Percentiles rank a stretch among this genome's conserved stretches.
Conservation (phyloP, 805 yeast species). For the Brettanomyces nanus region DNA sequence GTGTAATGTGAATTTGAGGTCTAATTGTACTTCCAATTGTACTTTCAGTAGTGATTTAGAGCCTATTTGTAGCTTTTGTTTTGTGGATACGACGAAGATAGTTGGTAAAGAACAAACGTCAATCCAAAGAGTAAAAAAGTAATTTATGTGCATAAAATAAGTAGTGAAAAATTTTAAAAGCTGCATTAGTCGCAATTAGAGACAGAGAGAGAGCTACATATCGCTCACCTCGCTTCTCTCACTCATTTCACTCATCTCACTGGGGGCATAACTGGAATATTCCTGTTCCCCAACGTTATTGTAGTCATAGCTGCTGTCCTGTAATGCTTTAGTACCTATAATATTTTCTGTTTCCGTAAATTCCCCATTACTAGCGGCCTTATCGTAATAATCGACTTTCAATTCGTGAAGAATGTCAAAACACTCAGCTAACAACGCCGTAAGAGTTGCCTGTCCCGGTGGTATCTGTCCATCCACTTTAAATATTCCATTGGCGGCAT, state of each 20-base stretch:
- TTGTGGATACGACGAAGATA: too few relatives aligned
- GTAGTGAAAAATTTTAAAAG: too few relatives aligned
- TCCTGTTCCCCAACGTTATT: conserved; percentile 26
- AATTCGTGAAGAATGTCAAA: conserved; percentile 90
- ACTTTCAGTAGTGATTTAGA: too few relatives aligned
- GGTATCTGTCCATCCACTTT: conserved; percentile 84
- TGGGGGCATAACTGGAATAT: conserved; percentile 24
- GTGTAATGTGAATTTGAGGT: too few relatives aligned
- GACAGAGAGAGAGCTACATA: too few relatives aligned
- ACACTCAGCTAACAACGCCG: conserved; percentile 85
- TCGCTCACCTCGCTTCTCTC: too few relatives aligned
- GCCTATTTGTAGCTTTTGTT: too few relatives aligned
- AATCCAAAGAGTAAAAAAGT: too few relatives aligned
- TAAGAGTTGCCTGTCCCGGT: conserved; percentile 96
- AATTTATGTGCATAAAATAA: too few relatives aligned
- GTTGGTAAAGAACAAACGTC: too few relatives aligned
- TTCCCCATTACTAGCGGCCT: conserved; percentile 21
- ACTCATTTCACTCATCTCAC: conserved; percentile 28
- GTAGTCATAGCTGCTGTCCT: conserved; percentile 25
- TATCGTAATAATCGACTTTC: conserved; percentile 74
- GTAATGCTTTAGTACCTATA: conserved; percentile 30
- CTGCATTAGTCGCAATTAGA: too few relatives aligned
- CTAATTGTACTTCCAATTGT: too few relatives aligned
- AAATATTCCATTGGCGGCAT: conserved; percentile 87
- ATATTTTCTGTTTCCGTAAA: conserved; percentile 21